These are phyloP conservation scores for Vitellaria paradoxa DNA, from an alignment of 179 eudicot genomes.

Conservation along the genomic window DNA sequence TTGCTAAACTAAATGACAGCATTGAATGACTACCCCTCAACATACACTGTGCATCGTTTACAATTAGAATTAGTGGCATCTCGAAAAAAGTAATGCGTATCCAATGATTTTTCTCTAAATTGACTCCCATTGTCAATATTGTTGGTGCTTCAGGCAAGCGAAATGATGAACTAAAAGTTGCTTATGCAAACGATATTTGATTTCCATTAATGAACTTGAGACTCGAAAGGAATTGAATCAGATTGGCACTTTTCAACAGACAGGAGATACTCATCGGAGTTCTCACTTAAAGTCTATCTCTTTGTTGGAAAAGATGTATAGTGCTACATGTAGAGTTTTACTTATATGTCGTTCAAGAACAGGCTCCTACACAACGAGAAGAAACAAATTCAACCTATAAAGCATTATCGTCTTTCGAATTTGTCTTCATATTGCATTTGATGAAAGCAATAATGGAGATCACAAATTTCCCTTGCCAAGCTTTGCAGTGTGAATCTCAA, in stretches of 20 bases:
- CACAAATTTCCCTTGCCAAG: too few relatives aligned
- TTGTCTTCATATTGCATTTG: slow-evolving; percentile 1
- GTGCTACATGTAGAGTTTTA: background rate
- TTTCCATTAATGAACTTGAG: slow-evolving; percentile 2
- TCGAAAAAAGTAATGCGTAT: too few relatives aligned
- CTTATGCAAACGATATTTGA: slow-evolving; percentile 1
- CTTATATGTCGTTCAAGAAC: too few relatives aligned
- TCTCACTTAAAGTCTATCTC: slow-evolving; percentile 19
- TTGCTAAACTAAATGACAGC: too few relatives aligned
- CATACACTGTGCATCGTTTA: too few relatives aligned
- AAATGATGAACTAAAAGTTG: background rate
- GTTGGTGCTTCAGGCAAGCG: too few relatives aligned
- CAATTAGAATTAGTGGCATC: too few relatives aligned
- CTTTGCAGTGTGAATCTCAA: too few relatives aligned
- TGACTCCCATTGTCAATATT: too few relatives aligned
- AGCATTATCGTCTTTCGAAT: background rate
- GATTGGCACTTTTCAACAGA: slow-evolving; percentile 15
- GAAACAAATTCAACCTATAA: background rate
- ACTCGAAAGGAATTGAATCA: slow-evolving; percentile 12
- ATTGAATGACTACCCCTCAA: too few relatives aligned
- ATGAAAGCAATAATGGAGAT: background rate
- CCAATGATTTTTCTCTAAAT: too few relatives aligned
- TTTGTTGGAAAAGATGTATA: slow-evolving; percentile 13
- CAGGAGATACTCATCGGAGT: background rate
- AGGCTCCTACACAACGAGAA: background rate